These are phyloP conservation scores for Jaapia argillacea DNA, from an alignment of 768 basidiomycete genomes.

Conservation along the genomic window DNA sequence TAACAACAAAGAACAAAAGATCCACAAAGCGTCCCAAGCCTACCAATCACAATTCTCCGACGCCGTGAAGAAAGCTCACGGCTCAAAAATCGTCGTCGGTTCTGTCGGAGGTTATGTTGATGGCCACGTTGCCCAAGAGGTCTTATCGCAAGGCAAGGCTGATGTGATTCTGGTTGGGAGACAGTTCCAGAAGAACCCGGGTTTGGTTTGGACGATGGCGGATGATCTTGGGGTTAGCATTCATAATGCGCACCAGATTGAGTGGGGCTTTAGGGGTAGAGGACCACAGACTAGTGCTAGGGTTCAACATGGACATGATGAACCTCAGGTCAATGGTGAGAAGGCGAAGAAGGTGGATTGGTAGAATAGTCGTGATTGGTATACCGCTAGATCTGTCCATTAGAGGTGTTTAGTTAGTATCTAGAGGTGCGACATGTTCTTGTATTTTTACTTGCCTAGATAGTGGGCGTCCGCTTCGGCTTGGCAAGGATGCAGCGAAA, in stretches of 20 bases:
- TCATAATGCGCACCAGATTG: constrained; percentile 1
- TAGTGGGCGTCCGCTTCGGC: too few species aligned
- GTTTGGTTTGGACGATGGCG: constrained; percentile 1
- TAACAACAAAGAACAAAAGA: constrained; percentile 16
- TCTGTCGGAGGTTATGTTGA: constrained; percentile 48
- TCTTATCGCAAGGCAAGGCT: constrained; percentile 46
- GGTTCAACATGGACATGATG: not conserved
- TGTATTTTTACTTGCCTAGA: too few species aligned
- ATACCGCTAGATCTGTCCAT: too few species aligned
- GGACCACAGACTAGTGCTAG: not conserved
- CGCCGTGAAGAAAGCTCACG: constrained; percentile 38
- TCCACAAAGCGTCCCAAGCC: constrained; percentile 17
- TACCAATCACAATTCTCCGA: constrained; percentile 52
- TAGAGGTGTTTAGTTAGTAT: too few species aligned
- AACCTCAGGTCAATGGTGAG: not conserved
- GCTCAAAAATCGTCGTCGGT: constrained; percentile 34
- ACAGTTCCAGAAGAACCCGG: constrained; percentile 2
- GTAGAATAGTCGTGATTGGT: too few species aligned
- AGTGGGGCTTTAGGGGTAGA: constrained; percentile 1
- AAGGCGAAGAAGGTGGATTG: too few species aligned
- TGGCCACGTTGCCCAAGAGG: constrained; percentile 44
- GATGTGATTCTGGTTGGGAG: constrained; percentile 34
- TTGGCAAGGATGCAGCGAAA: too few species aligned
- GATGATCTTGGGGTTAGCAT: constrained; percentile 1
- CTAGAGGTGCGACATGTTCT: too few species aligned